phyloP scores from a whole-genome alignment of 164 flowering plant species.

The Chloranthus sessilifolius region DNA sequence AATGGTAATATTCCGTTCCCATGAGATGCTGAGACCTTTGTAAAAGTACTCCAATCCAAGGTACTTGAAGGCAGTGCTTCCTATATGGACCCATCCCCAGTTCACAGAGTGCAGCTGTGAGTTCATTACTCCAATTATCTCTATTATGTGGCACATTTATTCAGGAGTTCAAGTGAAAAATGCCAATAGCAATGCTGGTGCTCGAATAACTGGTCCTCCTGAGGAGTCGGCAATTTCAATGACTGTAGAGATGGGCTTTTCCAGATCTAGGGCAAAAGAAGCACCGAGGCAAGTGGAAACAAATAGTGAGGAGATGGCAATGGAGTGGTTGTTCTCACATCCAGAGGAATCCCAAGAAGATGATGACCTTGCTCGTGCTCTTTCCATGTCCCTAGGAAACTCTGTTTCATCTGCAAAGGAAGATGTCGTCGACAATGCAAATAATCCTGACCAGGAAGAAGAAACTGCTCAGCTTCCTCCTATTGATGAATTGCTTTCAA shows the following conservation, averaged over 20 bases:
- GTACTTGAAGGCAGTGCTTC: conserved; percentile 81
- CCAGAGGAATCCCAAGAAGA: conserved; percentile 87
- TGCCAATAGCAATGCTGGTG: conserved; percentile 31
- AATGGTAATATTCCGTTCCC: conserved; percentile 62
- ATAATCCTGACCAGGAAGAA: conserved; percentile 46
- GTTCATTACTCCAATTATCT: conserved; percentile 58
- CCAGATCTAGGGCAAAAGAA: conserved; percentile 87
- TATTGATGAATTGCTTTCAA: conserved; percentile 66
- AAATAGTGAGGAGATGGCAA: conserved; percentile 90
- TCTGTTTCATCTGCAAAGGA: conserved; percentile 53
- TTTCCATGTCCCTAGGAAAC: conserved; percentile 88
- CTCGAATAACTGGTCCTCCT: conserved; percentile 72
- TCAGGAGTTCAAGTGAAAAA: conserved; percentile 87
- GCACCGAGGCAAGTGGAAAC: conserved; percentile 87
- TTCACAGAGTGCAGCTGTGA: conserved; percentile 75
- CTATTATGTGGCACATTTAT: conserved; percentile 59
- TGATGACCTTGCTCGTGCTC: conserved; percentile 98
- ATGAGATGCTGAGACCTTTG: conserved; percentile 80
- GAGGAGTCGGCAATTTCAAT: conserved; percentile 74
- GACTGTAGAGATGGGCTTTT: conserved; percentile 93
- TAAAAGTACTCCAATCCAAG: conserved; percentile 82
- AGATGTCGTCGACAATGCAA: conserved; percentile 40
- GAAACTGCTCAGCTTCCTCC: conserved; percentile 68
- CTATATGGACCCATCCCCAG: conserved; percentile 84
- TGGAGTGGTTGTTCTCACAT: conserved; percentile 96